Base-by-base conservation (phyloP, 2,329 filamentous ascomycete species). In the Exserohilum rostratum region DNA sequence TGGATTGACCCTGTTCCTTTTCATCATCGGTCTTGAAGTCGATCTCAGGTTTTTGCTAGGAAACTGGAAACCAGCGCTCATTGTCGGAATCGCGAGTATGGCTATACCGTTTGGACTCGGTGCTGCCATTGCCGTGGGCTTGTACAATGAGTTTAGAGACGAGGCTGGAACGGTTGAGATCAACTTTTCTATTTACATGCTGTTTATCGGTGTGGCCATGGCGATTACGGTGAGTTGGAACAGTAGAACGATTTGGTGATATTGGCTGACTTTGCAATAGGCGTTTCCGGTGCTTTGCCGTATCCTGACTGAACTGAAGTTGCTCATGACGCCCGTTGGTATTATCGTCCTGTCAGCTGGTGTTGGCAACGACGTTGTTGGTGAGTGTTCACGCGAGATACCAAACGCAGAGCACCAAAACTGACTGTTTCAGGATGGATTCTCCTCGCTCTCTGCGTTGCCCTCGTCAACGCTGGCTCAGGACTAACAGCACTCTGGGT, bases 201-300 rank as follows among this genome's bases (percentile, higher is more conserved):
- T 92, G 20, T 98, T 98, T 71, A 90, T 97, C 61, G 93, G 93
- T 74, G 93, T 96, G 48, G 93, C 93, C 0, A 88, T 97, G 76
- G 90, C 92, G 25, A 98, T 98, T 65, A 97, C 93, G 1, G 91
- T 85, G 72, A 64, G 79, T 66, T 1, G 6, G 15, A 9, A 0
- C 6, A 11, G 9, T 6, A n/a, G 6, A 6, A 18, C 5, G 12
- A n/a, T 3, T 2, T 3, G 13, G 13, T 1, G 22, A 7, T 25
- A 7, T 25, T 25, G 22, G 37, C 64, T 68, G 33, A 69, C 46
- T 55, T 6, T 34, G 5, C 5, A 2, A 13, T 43, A 85, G 82
- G 86, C 86, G 12, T 89, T 98, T 66, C 93, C 93, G 0, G 93
- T 98, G 0, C 84, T 98, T 11, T 97, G 93, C 70, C 90, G 93